These are phyloP conservation scores for Elongisporangium anandrum DNA, from an alignment of 352 stramenopile genomes.

Conservation along the genomic window DNA sequence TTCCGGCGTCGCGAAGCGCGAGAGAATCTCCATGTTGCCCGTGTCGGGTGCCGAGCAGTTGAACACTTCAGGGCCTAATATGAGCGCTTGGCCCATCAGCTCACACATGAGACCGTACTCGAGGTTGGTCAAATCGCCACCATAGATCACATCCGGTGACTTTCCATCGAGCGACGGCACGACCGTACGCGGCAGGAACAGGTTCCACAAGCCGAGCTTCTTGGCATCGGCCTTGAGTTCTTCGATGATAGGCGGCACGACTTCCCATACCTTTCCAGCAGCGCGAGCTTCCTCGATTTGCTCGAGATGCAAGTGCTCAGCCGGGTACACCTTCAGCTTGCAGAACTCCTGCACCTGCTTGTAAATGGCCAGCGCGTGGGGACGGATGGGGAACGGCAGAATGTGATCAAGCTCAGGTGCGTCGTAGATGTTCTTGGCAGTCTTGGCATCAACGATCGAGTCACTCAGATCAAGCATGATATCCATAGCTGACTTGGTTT, in stretches of 20 bases:
- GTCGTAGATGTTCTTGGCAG: conserved; percentile 33
- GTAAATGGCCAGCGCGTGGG: conserved; percentile 75
- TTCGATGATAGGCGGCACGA: conserved; percentile 87
- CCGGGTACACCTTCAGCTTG: conserved; percentile 85
- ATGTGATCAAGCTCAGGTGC: conserved; percentile 48
- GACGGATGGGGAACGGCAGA: conserved; percentile 70
- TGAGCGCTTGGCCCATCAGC: conserved; percentile 89
- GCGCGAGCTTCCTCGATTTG: conserved; percentile 55
- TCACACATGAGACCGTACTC: conserved; percentile 97
- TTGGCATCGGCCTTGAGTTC: conserved; percentile 90
- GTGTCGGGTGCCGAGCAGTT: conserved; percentile 97
- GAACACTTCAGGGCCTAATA: conserved; percentile 93
- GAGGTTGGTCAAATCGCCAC: conserved; percentile 73
- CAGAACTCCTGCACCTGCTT: conserved; percentile 87
- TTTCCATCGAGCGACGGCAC: conserved; percentile 42
- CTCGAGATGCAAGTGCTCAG: conserved; percentile 83
- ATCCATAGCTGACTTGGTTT: conserved; percentile 67
- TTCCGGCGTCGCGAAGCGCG: conserved; percentile 87
- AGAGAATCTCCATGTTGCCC: conserved; percentile 99
- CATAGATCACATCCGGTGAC: conserved; percentile 49
- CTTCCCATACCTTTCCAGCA: conserved; percentile 64
- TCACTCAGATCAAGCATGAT: conserved; percentile 43
- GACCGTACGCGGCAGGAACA: conserved; percentile 87
- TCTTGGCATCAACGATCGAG: conserved; percentile 25
- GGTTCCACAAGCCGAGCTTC: conserved; percentile 93